Evolutionary conservation across 306 rosid genomes (phyloP).

Genomic region (Fragaria vesca): DNA sequence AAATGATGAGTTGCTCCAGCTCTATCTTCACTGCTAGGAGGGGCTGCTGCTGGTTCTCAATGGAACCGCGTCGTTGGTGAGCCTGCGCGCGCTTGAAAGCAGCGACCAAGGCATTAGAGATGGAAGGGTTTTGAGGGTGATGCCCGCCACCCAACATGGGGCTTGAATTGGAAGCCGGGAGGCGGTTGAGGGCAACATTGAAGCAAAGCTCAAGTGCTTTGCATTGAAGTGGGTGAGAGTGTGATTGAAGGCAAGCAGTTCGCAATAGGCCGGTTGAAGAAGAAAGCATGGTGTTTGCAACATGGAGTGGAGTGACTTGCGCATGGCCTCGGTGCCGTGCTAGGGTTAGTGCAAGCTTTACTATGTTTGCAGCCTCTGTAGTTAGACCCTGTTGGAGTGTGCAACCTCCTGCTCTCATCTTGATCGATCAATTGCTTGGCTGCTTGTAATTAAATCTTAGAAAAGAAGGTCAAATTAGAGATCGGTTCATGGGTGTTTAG

Average conservation of each 20-base stretch:
- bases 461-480: conserved; percentile 8
- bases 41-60: conserved; percentile 92
- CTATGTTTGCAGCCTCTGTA: conserved; percentile 62
- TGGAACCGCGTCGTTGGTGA: conserved; percentile 90
- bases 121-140: conserved; percentile 63
- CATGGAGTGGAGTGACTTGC: conserved; percentile 96
- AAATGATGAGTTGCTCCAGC: conserved; percentile 77
- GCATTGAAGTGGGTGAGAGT: conserved; percentile 97
- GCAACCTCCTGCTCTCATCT: conserved; percentile 86
- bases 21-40: conserved; percentile 82
- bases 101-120: conserved; percentile 95
- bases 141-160: conserved; percentile 57
- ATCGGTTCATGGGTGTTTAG: background rate
- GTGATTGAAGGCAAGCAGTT: conserved; percentile 84
- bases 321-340: conserved; percentile 93
- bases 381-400: conserved; percentile 82
- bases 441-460: background rate
- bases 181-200: conserved; percentile 90
- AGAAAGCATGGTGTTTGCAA: conserved; percentile 80
- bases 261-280: conserved; percentile 61
- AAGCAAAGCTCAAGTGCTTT: conserved; percentile 96
- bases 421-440: conserved; percentile 5
- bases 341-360: conserved; percentile 69
- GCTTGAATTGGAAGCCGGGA: conserved; percentile 72
- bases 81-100: conserved; percentile 98